Percentiles rank a stretch among this genome's conserved stretches.
phyloP scores from a whole-genome alignment of 2,329 filamentous ascomycete species.

The Talaromyces amestolkiae region DNA sequence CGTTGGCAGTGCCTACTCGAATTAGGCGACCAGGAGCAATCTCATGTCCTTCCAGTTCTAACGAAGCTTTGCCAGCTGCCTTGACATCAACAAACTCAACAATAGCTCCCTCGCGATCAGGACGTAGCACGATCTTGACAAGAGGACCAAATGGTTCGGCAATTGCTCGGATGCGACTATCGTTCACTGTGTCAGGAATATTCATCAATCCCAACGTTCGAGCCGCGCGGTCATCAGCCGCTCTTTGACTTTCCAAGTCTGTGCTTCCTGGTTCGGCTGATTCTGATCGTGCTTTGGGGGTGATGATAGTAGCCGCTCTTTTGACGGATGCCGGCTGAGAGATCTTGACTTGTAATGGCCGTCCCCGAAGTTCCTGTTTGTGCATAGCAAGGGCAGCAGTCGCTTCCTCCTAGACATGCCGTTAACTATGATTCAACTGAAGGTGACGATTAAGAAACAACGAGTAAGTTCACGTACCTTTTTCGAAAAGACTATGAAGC shows the following conservation, averaged over 20 bases:
- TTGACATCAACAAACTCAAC: conserved; percentile 73
- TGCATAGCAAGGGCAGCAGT: conserved; percentile 66
- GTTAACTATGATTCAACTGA: conserved; percentile 16
- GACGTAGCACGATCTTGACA: conserved; percentile 73
- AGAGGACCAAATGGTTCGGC: conserved; percentile 69
- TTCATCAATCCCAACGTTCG: conserved; percentile 80
- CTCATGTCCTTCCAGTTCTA: conserved; percentile 48
- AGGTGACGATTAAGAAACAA: neutral
- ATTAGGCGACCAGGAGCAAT: conserved; percentile 45
- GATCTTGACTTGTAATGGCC: conserved; percentile 65
- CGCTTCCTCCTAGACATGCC: conserved; percentile 55
- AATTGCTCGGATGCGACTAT: conserved; percentile 72
- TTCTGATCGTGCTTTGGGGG: conserved; percentile 38
- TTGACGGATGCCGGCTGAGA: conserved; percentile 45
- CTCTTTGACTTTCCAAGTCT: conserved; percentile 40
- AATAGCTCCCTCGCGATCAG: conserved; percentile 79
- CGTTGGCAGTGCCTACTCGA: conserved; percentile 51
- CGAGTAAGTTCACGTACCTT: conserved; percentile 46
- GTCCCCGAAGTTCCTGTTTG: conserved; percentile 65
- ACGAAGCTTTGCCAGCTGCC: conserved; percentile 61
- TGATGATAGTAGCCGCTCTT: conserved; percentile 46
- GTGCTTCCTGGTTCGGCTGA: conserved; percentile 29
- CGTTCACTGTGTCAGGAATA: conserved; percentile 88
- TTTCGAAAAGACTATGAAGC: conserved; percentile 73
- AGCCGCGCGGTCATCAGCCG: conserved; percentile 49